Base-by-base conservation (phyloP, 2,329 filamentous ascomycete species). In the Colletotrichum simmondsii region DNA sequence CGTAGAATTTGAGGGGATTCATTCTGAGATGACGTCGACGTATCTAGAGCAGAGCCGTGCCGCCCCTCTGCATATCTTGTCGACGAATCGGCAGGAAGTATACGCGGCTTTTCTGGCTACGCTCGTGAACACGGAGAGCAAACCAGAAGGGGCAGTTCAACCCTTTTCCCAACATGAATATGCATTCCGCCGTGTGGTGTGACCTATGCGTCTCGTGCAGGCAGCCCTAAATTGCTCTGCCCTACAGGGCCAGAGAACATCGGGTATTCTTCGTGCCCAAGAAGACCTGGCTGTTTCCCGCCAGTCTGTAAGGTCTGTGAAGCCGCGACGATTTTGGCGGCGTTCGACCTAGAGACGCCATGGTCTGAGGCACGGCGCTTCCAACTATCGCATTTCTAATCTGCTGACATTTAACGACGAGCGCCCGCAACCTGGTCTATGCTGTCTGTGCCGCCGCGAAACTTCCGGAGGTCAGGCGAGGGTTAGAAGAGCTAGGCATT, bases 171-270 rank as follows among this genome's bases (percentile, higher is more conserved):
- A 56, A 54, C 30, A 14, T 54, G 52, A 37, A 16, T n/a, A 72
- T 72, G 70, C 59, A 65, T 60, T 63, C 56, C 56, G 42, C 56
- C 46, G 56, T 65, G 58, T 46, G 71, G 63, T 58, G 66, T 70
- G 66, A 65, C 60, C 37, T 57, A 42, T 49, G 57, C 35, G 35
- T 57, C 56, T 65, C 49, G 11, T 61, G 19, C 66, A 57, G 49
- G 63, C 68, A 73, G 71, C 62, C 71, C 63, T 72, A 68, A 58
- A 54, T 60, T n/a, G 35, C 28, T 32, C 22, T 12, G 65, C 62
- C 71, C 62, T 54, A 30, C 32, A 37, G 42, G n/a, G 16, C 42
- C 42, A 49, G 19, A 32, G 35, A 37, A 26, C 46, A 37, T 32
- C 30, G 35, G 67, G 54, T 37, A 56, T 35, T 73, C 62, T 37